Evolutionary conservation across 768 basidiomycete species (phyloP), one percentile per base, ranked within the genome.

Genomic region (Terana coerulea): DNA sequence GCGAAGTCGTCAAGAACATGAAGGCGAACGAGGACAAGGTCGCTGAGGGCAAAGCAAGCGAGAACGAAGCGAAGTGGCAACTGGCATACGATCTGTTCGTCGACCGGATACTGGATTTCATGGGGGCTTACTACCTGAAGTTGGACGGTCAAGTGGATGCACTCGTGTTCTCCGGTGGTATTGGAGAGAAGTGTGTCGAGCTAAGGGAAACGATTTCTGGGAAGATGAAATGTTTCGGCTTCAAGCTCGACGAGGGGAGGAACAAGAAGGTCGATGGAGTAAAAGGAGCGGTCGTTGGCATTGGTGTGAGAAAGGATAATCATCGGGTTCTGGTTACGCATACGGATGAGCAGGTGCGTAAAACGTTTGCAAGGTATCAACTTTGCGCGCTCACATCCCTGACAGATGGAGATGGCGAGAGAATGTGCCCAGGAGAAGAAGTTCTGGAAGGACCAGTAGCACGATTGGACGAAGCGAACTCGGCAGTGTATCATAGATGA

Each of bases 141-240:
- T 77, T 93, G 21, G 74, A 74, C 28, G 79, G 79, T 14, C 53
- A 73, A 22, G 78, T 93, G 10, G 87, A 93, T 64, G 91, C 86
- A 1, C 61, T 95, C 35, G 88, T 94, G 11, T 93, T 95, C 64
- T 77, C 88, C 0, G 92, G 93, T 3, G 92, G 92, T 0, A 91
- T 97, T 47, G 94, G 94, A 0, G 94, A 97, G 67, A 76, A 75
- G 57, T 80, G 83, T 53, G 71, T 67, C 15, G 74, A 79, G 57
- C 67, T 98, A 48, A 69, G 93, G 35, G 63, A 69, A 34, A 78
- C 79, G 17, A 72, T 95, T 15, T 75, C 75, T 3, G 65, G 74
- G 30, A 72, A 75, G 29, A 69, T 86, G 14, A 58, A 47, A 15
- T 87, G 81, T 68, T 64, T 94, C 37, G 91, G 90, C 1, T 84